Evolutionary conservation across 768 basidiomycete genomes (phyloP), one percentile per base, ranked within the genome.

Genomic region (Leccinum disarticulatum): DNA sequence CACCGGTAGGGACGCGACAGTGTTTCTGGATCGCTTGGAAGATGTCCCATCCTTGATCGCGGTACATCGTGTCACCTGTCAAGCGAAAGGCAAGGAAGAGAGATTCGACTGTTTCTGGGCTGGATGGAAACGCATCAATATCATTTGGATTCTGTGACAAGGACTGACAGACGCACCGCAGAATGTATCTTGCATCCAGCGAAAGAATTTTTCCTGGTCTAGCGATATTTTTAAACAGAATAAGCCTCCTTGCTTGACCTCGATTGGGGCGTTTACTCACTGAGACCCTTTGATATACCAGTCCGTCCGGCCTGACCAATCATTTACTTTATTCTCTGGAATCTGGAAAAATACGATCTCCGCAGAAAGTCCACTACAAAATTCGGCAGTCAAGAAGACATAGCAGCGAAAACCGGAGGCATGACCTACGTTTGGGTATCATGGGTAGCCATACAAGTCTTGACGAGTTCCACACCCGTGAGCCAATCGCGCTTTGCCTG

Each of bases 91-190:
- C 95, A 48, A 94, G 77, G 80, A 98, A 96, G 43, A 97, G 84
- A 1, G 92, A 95, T 72, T 98, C 95, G 27, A 95, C 83, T 2
- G 95, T 98, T 77, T 98, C 95, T 2, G 95, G 95, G 7, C 92
- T 89, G 64, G 8, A 43, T 19, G 11, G 35, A 35, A n/a, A 55
- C 14, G 55, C 6, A 19, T 36, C 55, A 53, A 17, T 31, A n/a
- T 43, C 35, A 30, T 13, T 22, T 8, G 22, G 13, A 15, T 10
- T 19, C 43, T 48, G 13, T 43, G 35, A 53, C 19, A 52, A 46
- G 48, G 14, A 8, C 15, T 13, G 43, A 49, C 38, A 55, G 70
- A 17, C 80, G 27, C 58, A 84, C 84, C 94, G 86, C 9, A 98
- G 85, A 73, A 98, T 97, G 71, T 98, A 97, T 41, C 94, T 85